Evolutionary conservation across 2,329 filamentous ascomycete species (phyloP).

Genomic region (Lasiodiplodia sp.): DNA sequence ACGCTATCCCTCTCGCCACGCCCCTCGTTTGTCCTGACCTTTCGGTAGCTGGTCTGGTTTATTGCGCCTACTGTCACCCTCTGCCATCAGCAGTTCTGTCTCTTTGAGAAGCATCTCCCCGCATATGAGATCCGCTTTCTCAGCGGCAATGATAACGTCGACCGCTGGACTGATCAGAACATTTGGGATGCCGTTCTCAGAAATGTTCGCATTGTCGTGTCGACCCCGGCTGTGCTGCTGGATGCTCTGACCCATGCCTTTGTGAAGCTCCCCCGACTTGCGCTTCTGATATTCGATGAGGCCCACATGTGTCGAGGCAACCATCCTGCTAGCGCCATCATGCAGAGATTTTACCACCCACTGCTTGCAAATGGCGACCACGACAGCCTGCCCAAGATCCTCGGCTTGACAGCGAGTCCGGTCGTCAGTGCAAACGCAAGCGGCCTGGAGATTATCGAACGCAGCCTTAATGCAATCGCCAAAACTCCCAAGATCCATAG

Average conservation of each 20-base stretch:
- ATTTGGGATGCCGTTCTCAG: slow-evolving; percentile 73
- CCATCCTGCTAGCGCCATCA: slow-evolving; percentile 72
- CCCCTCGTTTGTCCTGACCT: background rate
- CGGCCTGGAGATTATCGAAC: slow-evolving; percentile 69
- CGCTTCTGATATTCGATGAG: slow-evolving; percentile 85
- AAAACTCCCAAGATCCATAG: slow-evolving; percentile 73
- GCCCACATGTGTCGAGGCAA: slow-evolving; percentile 77
- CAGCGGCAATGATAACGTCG: slow-evolving; percentile 71
- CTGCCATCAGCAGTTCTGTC: slow-evolving; percentile 53
- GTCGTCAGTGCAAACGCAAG: slow-evolving; percentile 66
- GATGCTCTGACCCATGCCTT: slow-evolving; percentile 81
- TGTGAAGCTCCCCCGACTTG: slow-evolving; percentile 67
- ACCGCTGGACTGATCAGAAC: slow-evolving; percentile 73
- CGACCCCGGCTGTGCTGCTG: slow-evolving; percentile 76
- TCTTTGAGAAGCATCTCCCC: slow-evolving; percentile 47
- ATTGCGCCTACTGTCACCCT: slow-evolving; percentile 54
- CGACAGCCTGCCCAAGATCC: slow-evolving; percentile 66
- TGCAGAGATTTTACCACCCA: slow-evolving; percentile 73
- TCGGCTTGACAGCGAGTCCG: slow-evolving; percentile 84
- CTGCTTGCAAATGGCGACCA: slow-evolving; percentile 43
- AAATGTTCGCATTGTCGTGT: slow-evolving; percentile 75
- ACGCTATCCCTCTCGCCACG: slow-evolving; percentile 18
- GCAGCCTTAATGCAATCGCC: slow-evolving; percentile 73
- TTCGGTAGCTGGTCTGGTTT: slow-evolving; percentile 53
- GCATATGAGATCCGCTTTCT: slow-evolving; percentile 68